phyloP scores from a whole-genome alignment of 371 early-diverging fungal genomes.

The Mucor circinelloides region DNA sequence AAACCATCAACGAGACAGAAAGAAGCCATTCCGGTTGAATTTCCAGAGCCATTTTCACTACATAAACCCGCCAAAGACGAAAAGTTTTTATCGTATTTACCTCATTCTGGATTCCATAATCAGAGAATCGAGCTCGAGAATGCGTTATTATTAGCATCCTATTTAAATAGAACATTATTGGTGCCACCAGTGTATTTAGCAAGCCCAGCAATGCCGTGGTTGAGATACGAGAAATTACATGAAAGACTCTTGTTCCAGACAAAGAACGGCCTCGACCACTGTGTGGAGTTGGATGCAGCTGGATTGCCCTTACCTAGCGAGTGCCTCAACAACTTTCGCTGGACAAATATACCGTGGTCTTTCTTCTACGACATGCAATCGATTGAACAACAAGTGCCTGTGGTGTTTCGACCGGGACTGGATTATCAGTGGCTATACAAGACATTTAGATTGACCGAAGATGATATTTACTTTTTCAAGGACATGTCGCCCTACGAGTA shows the following conservation, averaged over 20 bases:
- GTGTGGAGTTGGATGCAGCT: conserved; percentile 29
- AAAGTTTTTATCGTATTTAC: conserved; percentile 59
- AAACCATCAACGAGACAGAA: background rate
- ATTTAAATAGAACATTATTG: conserved; percentile 59
- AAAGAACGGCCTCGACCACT: conserved; percentile 62
- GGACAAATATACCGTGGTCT: conserved; percentile 62
- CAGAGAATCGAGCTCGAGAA: conserved; percentile 67
- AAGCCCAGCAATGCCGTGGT: conserved; percentile 60
- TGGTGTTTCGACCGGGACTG: conserved; percentile 41
- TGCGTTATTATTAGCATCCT: conserved; percentile 59
- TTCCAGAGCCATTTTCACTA: conserved; percentile 22
- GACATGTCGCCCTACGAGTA: conserved; percentile 59
- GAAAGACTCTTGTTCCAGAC: conserved; percentile 60
- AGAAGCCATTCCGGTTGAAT: conserved; percentile 19
- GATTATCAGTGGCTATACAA: conserved; percentile 46
- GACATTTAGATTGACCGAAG: conserved; percentile 14
- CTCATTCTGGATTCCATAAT: conserved; percentile 69
- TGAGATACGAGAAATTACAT: conserved; percentile 53
- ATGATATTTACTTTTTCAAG: conserved; percentile 51
- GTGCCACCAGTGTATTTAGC: conserved; percentile 65
- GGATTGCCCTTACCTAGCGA: conserved; percentile 53
- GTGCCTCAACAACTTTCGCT: conserved; percentile 60
- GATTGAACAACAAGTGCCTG: conserved; percentile 35
- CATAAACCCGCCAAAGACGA: conserved; percentile 18
- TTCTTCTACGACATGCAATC: conserved; percentile 51